Percentiles rank a stretch among this genome's conserved stretches.
These are phyloP conservation scores for Voacanga thouarsii DNA, from an alignment of 257 asterid species.

Conservation along the genomic window DNA sequence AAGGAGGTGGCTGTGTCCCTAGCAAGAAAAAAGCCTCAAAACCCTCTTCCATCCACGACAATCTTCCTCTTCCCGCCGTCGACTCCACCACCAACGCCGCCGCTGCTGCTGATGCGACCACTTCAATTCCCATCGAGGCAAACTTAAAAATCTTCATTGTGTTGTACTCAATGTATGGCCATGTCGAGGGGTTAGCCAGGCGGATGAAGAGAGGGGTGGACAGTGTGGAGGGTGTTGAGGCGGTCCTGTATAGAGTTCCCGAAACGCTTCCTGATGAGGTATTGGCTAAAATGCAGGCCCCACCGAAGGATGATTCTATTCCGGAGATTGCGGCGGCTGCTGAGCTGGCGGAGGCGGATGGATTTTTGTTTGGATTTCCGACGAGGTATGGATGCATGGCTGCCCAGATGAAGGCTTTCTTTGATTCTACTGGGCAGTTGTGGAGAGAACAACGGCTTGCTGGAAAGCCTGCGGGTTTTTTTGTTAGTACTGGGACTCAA, in stretches of 20 bases:
- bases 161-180: slow-evolving; percentile 96
- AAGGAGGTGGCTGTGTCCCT: slow-evolving; percentile 94
- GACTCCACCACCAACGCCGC: slow-evolving; percentile 7
- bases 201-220: slow-evolving; percentile 85
- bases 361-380: slow-evolving; percentile 87
- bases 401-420: slow-evolving; percentile 96
- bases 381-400: slow-evolving; percentile 95
- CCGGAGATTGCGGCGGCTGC: slow-evolving; percentile 55
- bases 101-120: slow-evolving; percentile 13
- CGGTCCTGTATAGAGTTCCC: slow-evolving; percentile 68
- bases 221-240: slow-evolving; percentile 67
- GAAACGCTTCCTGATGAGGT: slow-evolving; percentile 69
- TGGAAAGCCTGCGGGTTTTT: slow-evolving; percentile 95
- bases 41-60: slow-evolving; percentile 26
- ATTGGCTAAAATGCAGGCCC: slow-evolving; percentile 69
- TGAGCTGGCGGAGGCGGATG: slow-evolving; percentile 67
- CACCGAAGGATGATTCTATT: slow-evolving; percentile 63
- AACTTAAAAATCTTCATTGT: slow-evolving; percentile 60
- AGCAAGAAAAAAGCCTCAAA: slow-evolving; percentile 56
- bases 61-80: slow-evolving; percentile 12
- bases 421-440: slow-evolving; percentile 77
- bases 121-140: slow-evolving; percentile 17
- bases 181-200: slow-evolving; percentile 81
- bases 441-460: slow-evolving; percentile 93
- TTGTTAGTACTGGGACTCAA: slow-evolving; percentile 98